phyloP scores from a whole-genome alignment of 2,329 filamentous ascomycete genomes.

The Stagonosporopsis cucurbitacearum region DNA sequence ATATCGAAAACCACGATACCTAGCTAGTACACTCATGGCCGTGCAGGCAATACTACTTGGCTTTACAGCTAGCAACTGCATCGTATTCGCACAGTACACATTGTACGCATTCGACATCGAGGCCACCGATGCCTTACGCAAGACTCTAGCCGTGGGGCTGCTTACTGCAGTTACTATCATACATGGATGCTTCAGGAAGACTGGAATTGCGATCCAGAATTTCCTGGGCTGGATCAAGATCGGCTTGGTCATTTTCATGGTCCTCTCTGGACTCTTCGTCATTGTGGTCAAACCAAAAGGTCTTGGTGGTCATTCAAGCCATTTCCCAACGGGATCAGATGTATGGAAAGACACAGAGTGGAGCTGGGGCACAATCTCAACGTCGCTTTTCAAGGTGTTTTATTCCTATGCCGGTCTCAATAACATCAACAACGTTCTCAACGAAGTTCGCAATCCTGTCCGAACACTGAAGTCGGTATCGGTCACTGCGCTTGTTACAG shows the following conservation, averaged over 20 bases:
- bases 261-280: constrained; percentile 47
- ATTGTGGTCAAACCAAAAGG: constrained; percentile 37
- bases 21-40: constrained; percentile 69
- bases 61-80: constrained; percentile 73
- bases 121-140: constrained; percentile 59
- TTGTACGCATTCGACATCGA: constrained; percentile 64
- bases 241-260: constrained; percentile 48
- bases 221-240: constrained; percentile 52
- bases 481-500: constrained; percentile 65
- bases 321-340: constrained; percentile 55
- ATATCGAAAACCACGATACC: constrained; percentile 67
- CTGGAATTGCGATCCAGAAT: constrained; percentile 49
- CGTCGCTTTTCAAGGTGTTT: constrained; percentile 70
- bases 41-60: constrained; percentile 69
- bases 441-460: constrained; percentile 73
- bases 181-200: constrained; percentile 47
- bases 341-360: constrained; percentile 71
- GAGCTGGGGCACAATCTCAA: constrained; percentile 72
- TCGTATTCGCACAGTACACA: constrained; percentile 71
- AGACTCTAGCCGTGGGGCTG: constrained; percentile 55
- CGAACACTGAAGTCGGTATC: constrained; percentile 69
- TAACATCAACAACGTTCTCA: constrained; percentile 74
- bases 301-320: constrained; percentile 23
- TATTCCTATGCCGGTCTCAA: constrained; percentile 72
- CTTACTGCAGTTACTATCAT: constrained; percentile 49